Percentiles rank a stretch among this genome's conserved stretches.
Evolutionary conservation across 768 basidiomycete species (phyloP).

Genomic region (Russula earlei): DNA sequence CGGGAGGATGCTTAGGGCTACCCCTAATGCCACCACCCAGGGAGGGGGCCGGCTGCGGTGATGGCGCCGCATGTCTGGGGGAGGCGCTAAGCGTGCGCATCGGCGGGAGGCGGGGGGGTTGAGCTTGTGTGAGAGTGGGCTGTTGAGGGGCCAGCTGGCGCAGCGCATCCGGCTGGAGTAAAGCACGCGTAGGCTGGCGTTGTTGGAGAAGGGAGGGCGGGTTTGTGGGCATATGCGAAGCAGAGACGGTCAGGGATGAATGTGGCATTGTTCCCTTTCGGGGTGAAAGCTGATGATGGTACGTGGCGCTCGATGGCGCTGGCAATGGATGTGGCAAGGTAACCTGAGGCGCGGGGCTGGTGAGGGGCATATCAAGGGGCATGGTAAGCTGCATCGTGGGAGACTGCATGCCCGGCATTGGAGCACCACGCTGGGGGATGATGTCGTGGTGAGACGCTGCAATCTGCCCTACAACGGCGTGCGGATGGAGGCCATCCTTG

Average conservation of each 20-base stretch:
- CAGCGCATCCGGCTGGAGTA: not conserved
- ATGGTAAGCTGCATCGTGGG: not conserved
- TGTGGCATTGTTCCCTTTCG: not conserved
- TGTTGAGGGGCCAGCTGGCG: not conserved
- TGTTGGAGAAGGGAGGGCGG: not conserved
- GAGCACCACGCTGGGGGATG: not conserved
- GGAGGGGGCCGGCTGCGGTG: not conserved
- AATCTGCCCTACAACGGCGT: not conserved
- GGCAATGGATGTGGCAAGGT: not conserved
- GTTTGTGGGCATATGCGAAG: not conserved
- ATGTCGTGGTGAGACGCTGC: not conserved
- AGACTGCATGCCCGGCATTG: not conserved
- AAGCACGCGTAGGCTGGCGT: not conserved
- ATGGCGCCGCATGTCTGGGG: not conserved
- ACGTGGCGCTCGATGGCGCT: not conserved
- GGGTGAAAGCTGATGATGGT: not conserved
- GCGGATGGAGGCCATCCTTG: not conserved
- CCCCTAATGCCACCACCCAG: not conserved
- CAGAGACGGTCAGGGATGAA: not conserved
- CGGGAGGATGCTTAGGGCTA: not conserved
- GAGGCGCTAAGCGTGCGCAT: conserved; percentile 12
- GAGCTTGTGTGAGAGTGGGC: not conserved
- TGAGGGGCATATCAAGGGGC: not conserved
- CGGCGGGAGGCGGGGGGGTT: conserved; percentile 6
- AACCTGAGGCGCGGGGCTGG: not conserved